A percentile compares a stretch with the other conserved stretches of the same genome.
Conservation (phyloP, 495 filamentous ascomycete genomes). For the Alectoria sarmentosa region DNA sequence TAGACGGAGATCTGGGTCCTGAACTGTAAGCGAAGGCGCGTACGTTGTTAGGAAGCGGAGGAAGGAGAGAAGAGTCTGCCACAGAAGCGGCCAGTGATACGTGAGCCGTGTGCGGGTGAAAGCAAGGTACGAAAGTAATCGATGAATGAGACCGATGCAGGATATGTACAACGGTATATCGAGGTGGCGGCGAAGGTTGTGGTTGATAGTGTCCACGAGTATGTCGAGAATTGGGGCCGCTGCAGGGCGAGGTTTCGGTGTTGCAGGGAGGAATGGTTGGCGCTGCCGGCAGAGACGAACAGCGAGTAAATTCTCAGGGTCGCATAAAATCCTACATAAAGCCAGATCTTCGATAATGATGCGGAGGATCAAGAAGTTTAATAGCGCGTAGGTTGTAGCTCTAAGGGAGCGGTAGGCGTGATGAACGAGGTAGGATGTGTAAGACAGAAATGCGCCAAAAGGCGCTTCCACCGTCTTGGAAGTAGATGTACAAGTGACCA, state of each 20-base stretch:
- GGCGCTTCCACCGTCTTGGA: constrained; percentile 65
- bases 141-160: constrained; percentile 66
- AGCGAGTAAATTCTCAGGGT: constrained; percentile 64
- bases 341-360: constrained; percentile 82
- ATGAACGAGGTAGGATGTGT: constrained; percentile 87
- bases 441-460: constrained; percentile 74
- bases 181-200: constrained; percentile 80
- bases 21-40: constrained; percentile 58
- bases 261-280: constrained; percentile 76
- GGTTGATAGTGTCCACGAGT: constrained; percentile 83
- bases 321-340: constrained; percentile 78
- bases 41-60: constrained; percentile 90
- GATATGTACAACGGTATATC: constrained; percentile 80
- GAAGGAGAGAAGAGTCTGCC: constrained; percentile 80
- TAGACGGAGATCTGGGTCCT: constrained; percentile 48
- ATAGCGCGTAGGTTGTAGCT: constrained; percentile 69
- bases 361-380: constrained; percentile 76
- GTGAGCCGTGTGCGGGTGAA: constrained; percentile 65
- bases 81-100: constrained; percentile 96
- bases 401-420: constrained; percentile 82
- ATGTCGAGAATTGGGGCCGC: constrained; percentile 75
- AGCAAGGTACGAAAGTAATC: constrained; percentile 75
- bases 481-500: constrained; percentile 56
- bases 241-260: constrained; percentile 60
- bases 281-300: constrained; percentile 87